Evolutionary conservation across 192 early-diverging fungal species (phyloP), one percentile per base, ranked within the genome.

Genomic region (Coemansia sp.): DNA sequence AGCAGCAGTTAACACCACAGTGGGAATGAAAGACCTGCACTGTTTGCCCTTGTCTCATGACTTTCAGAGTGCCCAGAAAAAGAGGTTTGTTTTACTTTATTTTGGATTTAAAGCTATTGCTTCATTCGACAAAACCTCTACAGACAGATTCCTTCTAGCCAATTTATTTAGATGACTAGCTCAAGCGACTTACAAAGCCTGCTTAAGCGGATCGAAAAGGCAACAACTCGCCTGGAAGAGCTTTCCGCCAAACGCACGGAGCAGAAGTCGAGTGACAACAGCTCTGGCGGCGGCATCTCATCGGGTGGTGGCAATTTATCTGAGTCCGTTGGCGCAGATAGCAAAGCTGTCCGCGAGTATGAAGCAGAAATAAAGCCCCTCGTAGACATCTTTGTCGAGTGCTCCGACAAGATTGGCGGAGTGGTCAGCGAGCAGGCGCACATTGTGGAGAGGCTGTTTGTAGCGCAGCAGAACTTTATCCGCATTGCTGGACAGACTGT

Each of bases 121-220:
- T 17, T 17, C 39, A 27, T 25, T 7, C 6, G 19, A 21, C 42
- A 64, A 27, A 36, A 46, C 59, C 24, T 36, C 20, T 60, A 52
- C 19, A 24, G n/a, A 30, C 6, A 57, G 14, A 11, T 20, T 42
- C 20, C 29, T 23, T 56, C 14, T 2, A 17, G 14, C 21, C 21
- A 14, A 19, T 46, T 46, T 10, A 4, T 3, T 14, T 63, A 72
- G 78, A 81, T 81, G 78, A 66, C 78, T 19, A 69, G 36, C 56
- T 58, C 80, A 31, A 77, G 23, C 51, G 75, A 82, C 80, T 61
- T 84, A 21, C 65, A 71, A 10, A 84, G 84, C 46, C 88, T 99
- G 53, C 82, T 98, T 60, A 93, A 89, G 84, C 88, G 97, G 29
- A 84, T 99, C 31, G 97, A 99, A 80, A 85, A 89, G 22, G 95